phyloP scores from a whole-genome alignment of 805 yeast species.

The Cyberlindnera nakhonratchasimensis region DNA sequence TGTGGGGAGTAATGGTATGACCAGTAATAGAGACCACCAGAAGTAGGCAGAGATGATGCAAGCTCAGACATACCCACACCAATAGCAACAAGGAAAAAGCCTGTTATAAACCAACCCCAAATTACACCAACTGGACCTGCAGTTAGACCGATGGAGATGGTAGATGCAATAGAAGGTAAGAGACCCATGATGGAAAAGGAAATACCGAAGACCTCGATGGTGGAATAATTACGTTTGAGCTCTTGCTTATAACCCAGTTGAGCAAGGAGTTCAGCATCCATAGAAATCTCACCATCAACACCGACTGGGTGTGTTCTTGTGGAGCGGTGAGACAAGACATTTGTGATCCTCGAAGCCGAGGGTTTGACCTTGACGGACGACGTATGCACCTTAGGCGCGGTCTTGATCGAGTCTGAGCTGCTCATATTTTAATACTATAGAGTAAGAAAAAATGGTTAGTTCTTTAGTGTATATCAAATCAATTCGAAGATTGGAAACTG shows the following conservation, averaged over 20 bases:
- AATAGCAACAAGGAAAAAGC: constrained; percentile 50
- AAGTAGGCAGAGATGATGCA: constrained; percentile 67
- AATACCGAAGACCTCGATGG: constrained; percentile 60
- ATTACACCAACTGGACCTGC: constrained; percentile 59
- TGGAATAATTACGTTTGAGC: constrained; percentile 51
- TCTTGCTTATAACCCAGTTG: constrained; percentile 64
- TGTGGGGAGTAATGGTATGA: constrained; percentile 63
- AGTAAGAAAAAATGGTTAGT: no score
- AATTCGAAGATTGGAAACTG: not conserved
- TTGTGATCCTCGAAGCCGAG: not conserved
- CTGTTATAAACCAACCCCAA: constrained; percentile 72
- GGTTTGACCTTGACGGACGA: not conserved
- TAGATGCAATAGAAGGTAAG: constrained; percentile 56
- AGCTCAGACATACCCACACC: constrained; percentile 63
- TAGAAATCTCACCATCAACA: constrained; percentile 3
- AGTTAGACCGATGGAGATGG: constrained; percentile 23
- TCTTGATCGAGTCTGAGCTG: constrained; percentile 2
- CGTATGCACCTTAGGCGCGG: not conserved
- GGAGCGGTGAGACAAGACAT: constrained; percentile 3
- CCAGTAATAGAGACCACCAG: constrained; percentile 72
- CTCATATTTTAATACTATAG: not conserved
- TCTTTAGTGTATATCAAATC: no score
- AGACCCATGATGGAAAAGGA: constrained; percentile 66
- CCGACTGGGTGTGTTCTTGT: constrained; percentile 1
- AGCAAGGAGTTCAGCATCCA: constrained; percentile 15